These are phyloP conservation scores for Phytophthora fragariae DNA, from an alignment of 352 stramenopile species.

Conservation along the genomic window DNA sequence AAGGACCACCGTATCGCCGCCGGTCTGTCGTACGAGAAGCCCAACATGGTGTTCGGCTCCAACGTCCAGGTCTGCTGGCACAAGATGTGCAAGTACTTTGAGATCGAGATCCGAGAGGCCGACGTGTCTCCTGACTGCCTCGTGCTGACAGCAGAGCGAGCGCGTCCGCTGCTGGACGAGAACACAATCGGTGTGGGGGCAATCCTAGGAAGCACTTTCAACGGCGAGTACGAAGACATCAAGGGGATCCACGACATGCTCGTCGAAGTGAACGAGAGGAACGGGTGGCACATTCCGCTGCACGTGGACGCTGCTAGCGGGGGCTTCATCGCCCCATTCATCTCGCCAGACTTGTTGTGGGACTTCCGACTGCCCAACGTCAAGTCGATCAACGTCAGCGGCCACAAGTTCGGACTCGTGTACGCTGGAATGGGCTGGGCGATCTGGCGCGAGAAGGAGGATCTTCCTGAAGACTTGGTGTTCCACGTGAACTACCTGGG, in stretches of 20 bases:
- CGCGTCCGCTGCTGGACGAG: conserved; percentile 84
- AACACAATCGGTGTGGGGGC: conserved; percentile 92
- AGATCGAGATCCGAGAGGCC: conserved; percentile 32
- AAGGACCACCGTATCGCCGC: conserved; percentile 26
- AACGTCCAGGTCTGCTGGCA: conserved; percentile 33
- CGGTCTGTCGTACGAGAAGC: conserved; percentile 20
- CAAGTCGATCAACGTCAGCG: conserved; percentile 92
- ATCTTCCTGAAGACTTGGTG: conserved; percentile 83
- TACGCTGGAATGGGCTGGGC: conserved; percentile 93
- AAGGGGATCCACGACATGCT: conserved; percentile 89
- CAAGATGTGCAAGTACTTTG: conserved; percentile 35
- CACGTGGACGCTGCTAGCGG: conserved; percentile 62
- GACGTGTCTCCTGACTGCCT: conserved; percentile 45
- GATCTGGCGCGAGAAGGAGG: conserved; percentile 74
- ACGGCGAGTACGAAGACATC: conserved; percentile 92
- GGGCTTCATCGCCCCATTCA: conserved; percentile 90
- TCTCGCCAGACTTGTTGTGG: conserved; percentile 83
- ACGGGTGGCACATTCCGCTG: conserved; percentile 80
- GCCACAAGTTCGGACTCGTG: conserved; percentile 93
- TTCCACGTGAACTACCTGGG: conserved; percentile 61
- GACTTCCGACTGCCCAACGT: conserved; percentile 89
- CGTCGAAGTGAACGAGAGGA: conserved; percentile 70
- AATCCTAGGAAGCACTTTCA: conserved; percentile 92
- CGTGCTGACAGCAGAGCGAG: conserved; percentile 79
- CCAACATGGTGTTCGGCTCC: conserved; percentile 32